Evolutionary conservation across 148 eudicot species (phyloP).

Genomic region (Bassia scoparia): DNA sequence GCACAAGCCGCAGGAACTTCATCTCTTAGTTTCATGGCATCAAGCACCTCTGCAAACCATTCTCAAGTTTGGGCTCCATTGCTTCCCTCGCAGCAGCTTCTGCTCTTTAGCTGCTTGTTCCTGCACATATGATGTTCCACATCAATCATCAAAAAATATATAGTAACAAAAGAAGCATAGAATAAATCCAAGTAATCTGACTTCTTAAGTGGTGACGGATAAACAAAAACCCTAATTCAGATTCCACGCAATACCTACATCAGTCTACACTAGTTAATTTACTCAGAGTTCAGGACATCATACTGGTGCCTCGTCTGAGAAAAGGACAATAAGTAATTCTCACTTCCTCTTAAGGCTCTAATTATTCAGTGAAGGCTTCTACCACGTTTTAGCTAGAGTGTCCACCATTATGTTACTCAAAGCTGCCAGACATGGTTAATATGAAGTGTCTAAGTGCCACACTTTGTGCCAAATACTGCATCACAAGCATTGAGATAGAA

Average conservation of each 20-base stretch:
- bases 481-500: too few species aligned
- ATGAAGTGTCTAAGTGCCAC: too few species aligned
- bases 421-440: too few species aligned
- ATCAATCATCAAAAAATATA: background rate
- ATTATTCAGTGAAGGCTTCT: background rate
- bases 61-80: constrained; percentile 27
- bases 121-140: constrained; percentile 31
- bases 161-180: background rate
- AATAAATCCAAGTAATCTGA: background rate
- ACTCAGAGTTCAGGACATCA: too few species aligned
- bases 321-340: background rate
- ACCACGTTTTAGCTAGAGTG: background rate
- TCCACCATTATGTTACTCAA: background rate
- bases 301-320: background rate
- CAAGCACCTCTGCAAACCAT: constrained; percentile 45
- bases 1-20: constrained; percentile 48
- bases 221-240: background rate
- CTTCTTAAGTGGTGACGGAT: background rate
- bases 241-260: background rate
- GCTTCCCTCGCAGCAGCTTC: constrained; percentile 54
- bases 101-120: constrained; percentile 79
- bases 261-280: constrained; percentile 1
- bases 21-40: constrained; percentile 45
- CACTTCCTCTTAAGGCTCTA: background rate
- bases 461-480: too few species aligned